Base-by-base conservation (phyloP, 2,329 filamentous ascomycete species). In the Niveomyces coronatus region DNA sequence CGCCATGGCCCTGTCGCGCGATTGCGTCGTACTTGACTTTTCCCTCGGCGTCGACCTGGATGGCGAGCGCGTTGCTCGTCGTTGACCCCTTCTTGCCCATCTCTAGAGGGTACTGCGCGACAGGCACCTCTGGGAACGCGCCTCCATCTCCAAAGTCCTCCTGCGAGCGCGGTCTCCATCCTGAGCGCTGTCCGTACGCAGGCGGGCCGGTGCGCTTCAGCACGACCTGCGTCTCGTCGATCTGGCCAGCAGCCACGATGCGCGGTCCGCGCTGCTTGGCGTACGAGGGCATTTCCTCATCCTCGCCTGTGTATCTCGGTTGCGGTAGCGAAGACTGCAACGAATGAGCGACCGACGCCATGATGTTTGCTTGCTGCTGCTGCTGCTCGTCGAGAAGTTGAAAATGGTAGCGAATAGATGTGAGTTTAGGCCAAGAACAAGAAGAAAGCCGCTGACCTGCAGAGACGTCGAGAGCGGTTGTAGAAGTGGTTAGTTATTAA, bases 1-100 rank as follows among this genome's bases (percentile, higher is more conserved):
- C 85, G 55, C 72, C 72, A 58, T 98, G 91, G 11, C 91, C 91
- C 54, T 89, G 83, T 51, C 82, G 74, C 36, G 89, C 89, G 53
- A 98, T 94, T 38, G 88, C 87, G 58, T 94, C 87, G 65, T 95
- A 98, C 61, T 94, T 93, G 45, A 95, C 84, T 56, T 93, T 94
- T 31, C 91, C 91, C 47, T 94, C 82, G 1, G 72, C 77, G 55
- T 96, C 87, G 24, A 96, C 87, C 57, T 94, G 85, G 22, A 96
- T 72, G n/a, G 87, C 82, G 33, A 98, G 72, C 39, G 91, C 88
- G 63, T 94, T 96, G 48, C 80, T 91, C 32, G 71, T 76, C 22
- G 68, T 71, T 8, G 76, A 66, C 24, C 72, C 71, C 61, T 94
- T 93, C 52, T 81, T 78, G 42, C 89, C 89, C 86, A 96, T 95